Conservation (phyloP, 805 yeast species). For the Priceomyces medius region DNA sequence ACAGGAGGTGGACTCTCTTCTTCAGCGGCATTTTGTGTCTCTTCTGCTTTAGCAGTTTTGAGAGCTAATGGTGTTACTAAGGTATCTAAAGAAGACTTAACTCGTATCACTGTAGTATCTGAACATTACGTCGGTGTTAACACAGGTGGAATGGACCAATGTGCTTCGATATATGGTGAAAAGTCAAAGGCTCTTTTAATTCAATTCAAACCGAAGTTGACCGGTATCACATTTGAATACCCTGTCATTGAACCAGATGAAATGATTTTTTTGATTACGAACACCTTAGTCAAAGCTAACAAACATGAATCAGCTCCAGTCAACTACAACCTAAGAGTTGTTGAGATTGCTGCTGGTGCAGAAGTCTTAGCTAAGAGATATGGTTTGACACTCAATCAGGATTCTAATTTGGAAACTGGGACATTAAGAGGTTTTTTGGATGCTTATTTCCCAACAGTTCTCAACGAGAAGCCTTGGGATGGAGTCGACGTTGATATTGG, state of each 20-base stretch:
- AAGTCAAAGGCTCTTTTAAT: slow-evolving; percentile 56
- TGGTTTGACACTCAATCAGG: slow-evolving; percentile 41
- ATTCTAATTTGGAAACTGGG: slow-evolving; percentile 55
- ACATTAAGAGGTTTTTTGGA: slow-evolving; percentile 66
- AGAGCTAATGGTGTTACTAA: slow-evolving; percentile 46
- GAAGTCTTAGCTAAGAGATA: slow-evolving; percentile 52
- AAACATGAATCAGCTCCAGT: slow-evolving; percentile 69
- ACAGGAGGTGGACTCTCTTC: slow-evolving; percentile 72
- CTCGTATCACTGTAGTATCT: slow-evolving; percentile 59
- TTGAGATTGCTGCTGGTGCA: slow-evolving; percentile 69
- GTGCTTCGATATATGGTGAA: slow-evolving; percentile 68
- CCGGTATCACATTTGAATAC: slow-evolving; percentile 53
- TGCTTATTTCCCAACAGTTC: slow-evolving; percentile 37
- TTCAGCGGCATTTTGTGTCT: slow-evolving; percentile 70
- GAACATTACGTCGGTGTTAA: slow-evolving; percentile 74
- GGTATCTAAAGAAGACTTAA: slow-evolving; percentile 51
- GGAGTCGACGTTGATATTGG: slow-evolving; percentile 45
- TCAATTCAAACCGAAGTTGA: slow-evolving; percentile 58
- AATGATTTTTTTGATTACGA: slow-evolving; percentile 59
- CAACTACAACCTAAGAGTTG: slow-evolving; percentile 69
- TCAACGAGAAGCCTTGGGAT: slow-evolving; percentile 39
- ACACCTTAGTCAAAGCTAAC: slow-evolving; percentile 60
- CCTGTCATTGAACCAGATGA: slow-evolving; percentile 45
- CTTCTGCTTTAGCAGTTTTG: slow-evolving; percentile 58
- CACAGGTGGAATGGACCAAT: slow-evolving; percentile 80